Evolutionary conservation across 306 rosid genomes (phyloP).

Genomic region (Pyrus pyrifolia): DNA sequence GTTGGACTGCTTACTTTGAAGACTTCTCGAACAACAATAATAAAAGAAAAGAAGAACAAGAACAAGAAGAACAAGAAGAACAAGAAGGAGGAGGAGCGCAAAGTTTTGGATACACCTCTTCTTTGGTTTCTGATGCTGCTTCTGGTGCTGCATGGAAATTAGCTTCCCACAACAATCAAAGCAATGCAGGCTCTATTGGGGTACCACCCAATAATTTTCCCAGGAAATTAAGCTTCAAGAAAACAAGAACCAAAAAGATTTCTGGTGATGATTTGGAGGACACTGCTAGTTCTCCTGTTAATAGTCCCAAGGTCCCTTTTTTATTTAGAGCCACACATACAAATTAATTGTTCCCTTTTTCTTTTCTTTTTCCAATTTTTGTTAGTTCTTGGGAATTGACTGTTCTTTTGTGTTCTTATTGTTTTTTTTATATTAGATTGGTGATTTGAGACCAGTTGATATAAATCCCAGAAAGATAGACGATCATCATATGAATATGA

Average conservation of each 20-base stretch:
- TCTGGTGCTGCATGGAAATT: conserved; percentile 65
- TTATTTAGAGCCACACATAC: neutral
- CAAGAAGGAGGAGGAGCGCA: conserved; percentile 2
- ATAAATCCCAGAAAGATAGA: conserved; percentile 39
- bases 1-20: conserved; percentile 87
- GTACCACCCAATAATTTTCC: conserved; percentile 14
- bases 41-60: neutral
- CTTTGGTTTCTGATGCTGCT: conserved; percentile 85
- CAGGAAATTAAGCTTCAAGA: conserved; percentile 45
- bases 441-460: conserved; percentile 37
- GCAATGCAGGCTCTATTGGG: neutral
- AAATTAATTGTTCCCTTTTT: neutral
- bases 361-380: neutral
- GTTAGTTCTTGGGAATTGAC: neutral
- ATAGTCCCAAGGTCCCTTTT: conserved; percentile 75
- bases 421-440: conserved; percentile 33
- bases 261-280: conserved; percentile 60
- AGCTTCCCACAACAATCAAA: conserved; percentile 15
- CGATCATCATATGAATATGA: conserved; percentile 29
- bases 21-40: conserved; percentile 39
- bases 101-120: conserved; percentile 44
- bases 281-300: conserved; percentile 88
- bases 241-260: conserved; percentile 41
- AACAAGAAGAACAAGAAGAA: neutral
- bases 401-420: neutral